Base-by-base conservation (phyloP, 352 stramenopile species). In the Phytophthora idaei region DNA sequence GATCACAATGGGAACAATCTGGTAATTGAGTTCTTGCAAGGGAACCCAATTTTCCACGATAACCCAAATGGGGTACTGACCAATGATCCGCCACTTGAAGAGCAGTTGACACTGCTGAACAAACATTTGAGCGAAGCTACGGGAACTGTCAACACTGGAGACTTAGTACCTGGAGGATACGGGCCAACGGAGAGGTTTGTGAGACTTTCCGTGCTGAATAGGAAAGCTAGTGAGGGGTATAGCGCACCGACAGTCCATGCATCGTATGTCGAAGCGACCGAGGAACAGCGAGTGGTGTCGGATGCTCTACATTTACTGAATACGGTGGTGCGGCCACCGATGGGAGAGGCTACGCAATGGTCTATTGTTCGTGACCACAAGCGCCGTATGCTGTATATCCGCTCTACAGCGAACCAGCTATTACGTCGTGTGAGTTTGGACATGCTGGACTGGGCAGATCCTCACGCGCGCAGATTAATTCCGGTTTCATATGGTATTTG, bases 21-120 rank as follows among this genome's bases (percentile, higher is more conserved):
- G 51, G 85, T 91, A 37, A 78, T 93, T 29, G 85, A 93, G 54
- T 89, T 92, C 47, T 61, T 93, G 27, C 37, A 89, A 11, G 83
- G 85, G 12, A 55, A 79, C 46, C 55, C 76, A 12, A 71, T 80
- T 32, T 59, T 92, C 2, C 80, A 90, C 55, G 79, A 92, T 49
- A 92, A 92, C 61, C 57, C 77, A 8, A 87, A 85, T 54, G 67
- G 71, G 4, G 85, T 93, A 47, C 60, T 93, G 41, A 93, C 83
- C 4, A 93, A 92, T 67, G 81, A 86, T 12, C 85, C 85, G 10
- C 80, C 81, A 10, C 68, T 92, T 1, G 36, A 77, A 27, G 42
- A 85, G 31, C 82, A 92, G 34, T 64, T 89, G 0, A 49, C 59
- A 1, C 53, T 73, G 2, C 57, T 92, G 2, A 67, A 71, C 25